A percentile compares a stretch with the other conserved stretches of the same genome.
Conservation (phyloP, 1,139 yeast species). For the Candida smagusa region DNA sequence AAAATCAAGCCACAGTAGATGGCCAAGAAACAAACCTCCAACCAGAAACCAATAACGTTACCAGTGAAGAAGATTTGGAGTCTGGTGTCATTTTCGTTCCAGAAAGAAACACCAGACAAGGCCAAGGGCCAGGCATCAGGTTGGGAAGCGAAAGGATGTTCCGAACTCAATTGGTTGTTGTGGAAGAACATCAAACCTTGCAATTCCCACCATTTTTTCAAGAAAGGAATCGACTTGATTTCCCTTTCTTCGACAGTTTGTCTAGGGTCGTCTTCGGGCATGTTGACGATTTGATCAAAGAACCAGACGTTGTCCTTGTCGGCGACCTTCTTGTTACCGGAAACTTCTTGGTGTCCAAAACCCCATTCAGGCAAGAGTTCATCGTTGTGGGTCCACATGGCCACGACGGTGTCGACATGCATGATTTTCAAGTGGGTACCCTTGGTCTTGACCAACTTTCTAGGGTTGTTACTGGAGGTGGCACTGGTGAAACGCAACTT, state of each 20-base stretch:
- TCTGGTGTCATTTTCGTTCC: conserved; percentile 69
- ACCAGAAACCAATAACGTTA: conserved; percentile 90
- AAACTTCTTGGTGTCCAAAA: conserved; percentile 84
- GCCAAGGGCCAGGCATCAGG: conserved; percentile 96
- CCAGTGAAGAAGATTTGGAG: conserved; percentile 88
- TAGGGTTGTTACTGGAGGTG: conserved; percentile 35
- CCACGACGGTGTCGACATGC: conserved; percentile 85
- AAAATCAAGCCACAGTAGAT: conserved; percentile 58
- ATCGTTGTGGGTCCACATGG: conserved; percentile 92
- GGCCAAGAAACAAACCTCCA: conserved; percentile 68
- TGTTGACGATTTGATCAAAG: conserved; percentile 66
- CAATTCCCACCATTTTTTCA: conserved; percentile 84
- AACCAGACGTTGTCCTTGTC: conserved; percentile 73
- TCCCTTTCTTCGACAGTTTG: conserved; percentile 54
- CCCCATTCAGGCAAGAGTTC: conserved; percentile 92
- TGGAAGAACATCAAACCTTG: conserved; percentile 89
- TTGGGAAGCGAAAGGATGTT: conserved; percentile 94
- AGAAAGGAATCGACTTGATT: conserved; percentile 62
- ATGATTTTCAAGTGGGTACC: conserved; percentile 65
- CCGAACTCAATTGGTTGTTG: conserved; percentile 79
- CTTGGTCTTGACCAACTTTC: conserved; percentile 61
- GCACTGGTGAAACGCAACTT: conserved; percentile 55
- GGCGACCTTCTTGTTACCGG: conserved; percentile 80
- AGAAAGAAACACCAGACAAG: conserved; percentile 89
- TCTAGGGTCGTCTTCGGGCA: conserved; percentile 57